Conservation (phyloP, 1,139 yeast genomes). For the Suhomyces bribrorum region DNA sequence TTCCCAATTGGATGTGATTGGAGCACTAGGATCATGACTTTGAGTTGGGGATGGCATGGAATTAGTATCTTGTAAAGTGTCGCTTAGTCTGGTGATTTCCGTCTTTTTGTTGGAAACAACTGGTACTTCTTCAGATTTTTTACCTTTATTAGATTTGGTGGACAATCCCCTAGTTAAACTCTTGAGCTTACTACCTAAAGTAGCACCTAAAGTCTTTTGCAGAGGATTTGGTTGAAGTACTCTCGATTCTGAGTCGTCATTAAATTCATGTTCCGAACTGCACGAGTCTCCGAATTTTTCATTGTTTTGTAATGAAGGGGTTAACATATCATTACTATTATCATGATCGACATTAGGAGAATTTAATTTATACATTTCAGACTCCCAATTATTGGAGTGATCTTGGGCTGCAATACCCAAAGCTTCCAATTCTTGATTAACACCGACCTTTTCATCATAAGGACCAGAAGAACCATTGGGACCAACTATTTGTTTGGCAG, state of each 20-base stretch:
- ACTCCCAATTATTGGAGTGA: constrained; percentile 70
- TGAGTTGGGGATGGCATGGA: constrained; percentile 17
- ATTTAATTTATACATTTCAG: constrained; percentile 56
- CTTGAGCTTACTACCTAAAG: constrained; percentile 20
- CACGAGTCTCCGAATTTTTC: constrained; percentile 17
- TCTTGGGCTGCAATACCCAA: constrained; percentile 72
- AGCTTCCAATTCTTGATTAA: constrained; percentile 62
- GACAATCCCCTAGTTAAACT: constrained; percentile 27
- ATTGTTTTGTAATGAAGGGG: constrained; percentile 26
- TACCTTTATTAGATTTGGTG: constrained; percentile 19
- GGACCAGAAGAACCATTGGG: constrained; percentile 2
- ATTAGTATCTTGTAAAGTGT: constrained; percentile 27
- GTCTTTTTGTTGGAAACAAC: constrained; percentile 14
- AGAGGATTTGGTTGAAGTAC: constrained; percentile 6
- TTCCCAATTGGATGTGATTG: constrained; percentile 18
- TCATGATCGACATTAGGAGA: constrained; percentile 26
- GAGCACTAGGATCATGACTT: constrained; percentile 18
- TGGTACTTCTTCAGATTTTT: constrained; percentile 3
- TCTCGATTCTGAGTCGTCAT: constrained; percentile 6
- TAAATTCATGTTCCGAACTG: constrained; percentile 7
- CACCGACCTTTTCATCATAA: constrained; percentile 16
- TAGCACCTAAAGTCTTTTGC: constrained; percentile 8
- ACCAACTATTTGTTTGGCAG: constrained; percentile 25
- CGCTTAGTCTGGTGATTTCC: constrained; percentile 35
- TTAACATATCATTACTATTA: constrained; percentile 20